Evolutionary conservation across 2,329 filamentous ascomycete genomes (phyloP), one percentile per base, ranked within the genome.

Genomic region (Fusarium sp.): DNA sequence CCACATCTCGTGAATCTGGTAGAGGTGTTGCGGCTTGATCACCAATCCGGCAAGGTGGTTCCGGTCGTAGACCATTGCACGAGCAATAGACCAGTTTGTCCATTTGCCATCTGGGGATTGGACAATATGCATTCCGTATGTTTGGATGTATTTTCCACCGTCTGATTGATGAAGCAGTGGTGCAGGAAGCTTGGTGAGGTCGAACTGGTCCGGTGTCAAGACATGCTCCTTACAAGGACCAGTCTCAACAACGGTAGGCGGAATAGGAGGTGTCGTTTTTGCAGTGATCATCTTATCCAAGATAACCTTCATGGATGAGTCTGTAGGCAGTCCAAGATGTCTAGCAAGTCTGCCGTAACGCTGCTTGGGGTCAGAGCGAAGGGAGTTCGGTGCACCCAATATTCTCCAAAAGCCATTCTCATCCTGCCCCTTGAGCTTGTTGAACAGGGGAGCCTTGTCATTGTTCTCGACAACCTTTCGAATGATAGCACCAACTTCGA

Each of bases 111-210:
- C 84, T 0, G 86, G 85, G 0, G 83, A 81, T 67, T 85, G 83
- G 0, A 88, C 77, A 13, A 87, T 77, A 44, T 87, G 82, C 80
- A 88, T 86, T 4, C 86, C 86, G 44, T 84, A 86, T 0, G 86
- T 88, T 64, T 87, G 85, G 15, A 88, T 75, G 60, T 88, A 88
- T 57, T 85, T 86, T 0, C 87, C 86, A 0, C 86, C 86, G 56
- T 88, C 86, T 0, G 78, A 70, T 63, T 84, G 69, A 71, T 88
- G 84, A 1, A 88, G 73, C 10, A 81, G 49, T 0, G 86, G 86
- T 0, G 79, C 79, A 0, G 86, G 85, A 0, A 87, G 79, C 28
- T 73, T 77, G 0, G 78, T 82, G 2, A 88, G 80, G 28, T 75
- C 70, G 33, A 75, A 75, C 18, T 75, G 61, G 25, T 68, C 60